Base-by-base conservation (phyloP, 257 asterid genomes). In the Fraxinus anomala region DNA sequence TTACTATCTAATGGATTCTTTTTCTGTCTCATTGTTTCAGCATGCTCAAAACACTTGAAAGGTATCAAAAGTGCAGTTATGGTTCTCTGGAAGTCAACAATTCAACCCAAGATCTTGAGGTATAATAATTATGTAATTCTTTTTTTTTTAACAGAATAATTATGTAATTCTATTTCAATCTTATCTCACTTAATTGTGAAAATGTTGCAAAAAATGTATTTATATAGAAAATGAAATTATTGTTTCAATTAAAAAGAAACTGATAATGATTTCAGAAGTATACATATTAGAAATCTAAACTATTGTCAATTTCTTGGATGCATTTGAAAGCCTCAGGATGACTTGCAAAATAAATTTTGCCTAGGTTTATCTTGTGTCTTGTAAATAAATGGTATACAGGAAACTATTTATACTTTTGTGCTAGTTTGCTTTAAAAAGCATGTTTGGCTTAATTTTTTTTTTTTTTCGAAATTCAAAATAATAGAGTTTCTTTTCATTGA, bases 21-120 rank as follows among this genome's bases (percentile, higher is more conserved):
- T 31, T 77, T 65, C 37, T 33, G 65, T 47, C 44, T 73, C 2
- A 44, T 21, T n/a, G 47, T 76, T 74, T 6, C 88, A 94, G 98
- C 81, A 94, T 94, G 98, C 85, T 88, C 82, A 91, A 91, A 84
- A 94, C 97, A 36, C 96, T 94, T 73, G 97, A 94, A 68, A 91
- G 94, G 96, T 94, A 94, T 76, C 97, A 94, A 80, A 94, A 92
- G 72, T 90, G 97, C 89, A 94, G 97, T 76, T 92, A 91, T 73
- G 94, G 98, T 23, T 85, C 97, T 11, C 65, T 89, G 66, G 97
- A 94, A 87, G 92, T 91, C 83, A 86, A 80, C 81, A 85, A 87
- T 40, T 80, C 93, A 47, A 83, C 85, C 74, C 92, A 86, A 81
- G 97, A 90, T 44, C 73, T 89, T 75, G 98, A 92, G 97, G 97